Conservation (phyloP, 1,284 basidiomycete species). For the Leccinum griseonigrum region DNA sequence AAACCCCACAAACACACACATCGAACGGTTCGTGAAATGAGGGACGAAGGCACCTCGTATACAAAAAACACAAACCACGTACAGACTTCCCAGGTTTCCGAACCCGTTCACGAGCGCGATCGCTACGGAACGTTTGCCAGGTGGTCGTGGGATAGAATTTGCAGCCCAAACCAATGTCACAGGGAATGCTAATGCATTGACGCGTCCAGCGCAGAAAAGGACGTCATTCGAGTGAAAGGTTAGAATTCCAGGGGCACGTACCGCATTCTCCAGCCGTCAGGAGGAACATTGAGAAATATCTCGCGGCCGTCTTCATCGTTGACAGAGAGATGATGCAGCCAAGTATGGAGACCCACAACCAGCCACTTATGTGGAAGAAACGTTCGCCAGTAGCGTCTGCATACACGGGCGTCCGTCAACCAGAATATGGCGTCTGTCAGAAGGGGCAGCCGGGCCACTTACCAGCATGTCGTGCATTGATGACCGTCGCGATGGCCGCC, state of each 20-base stretch:
- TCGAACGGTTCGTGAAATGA: neutral
- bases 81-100: slow-evolving; percentile 33
- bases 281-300: slow-evolving; percentile 67
- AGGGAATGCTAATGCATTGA: slow-evolving; percentile 44
- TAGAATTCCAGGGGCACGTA: slow-evolving; percentile 24
- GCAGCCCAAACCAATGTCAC: slow-evolving; percentile 64
- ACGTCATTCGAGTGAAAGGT: neutral
- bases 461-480: slow-evolving; percentile 60
- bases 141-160: slow-evolving; percentile 62
- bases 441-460: slow-evolving; percentile 9
- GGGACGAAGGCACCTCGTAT: neutral
- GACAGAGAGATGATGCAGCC: slow-evolving; percentile 65
- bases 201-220: neutral
- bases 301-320: slow-evolving; percentile 50
- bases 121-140: slow-evolving; percentile 52
- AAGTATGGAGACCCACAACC: slow-evolving; percentile 57
- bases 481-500: slow-evolving; percentile 47
- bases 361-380: slow-evolving; percentile 2
- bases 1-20: neutral
- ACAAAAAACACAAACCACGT: slow-evolving; percentile 28
- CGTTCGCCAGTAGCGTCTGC: slow-evolving; percentile 4
- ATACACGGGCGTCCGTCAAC: neutral
- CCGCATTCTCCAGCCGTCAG: slow-evolving; percentile 60
- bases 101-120: slow-evolving; percentile 38
- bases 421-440: no score